These are phyloP conservation scores for Metarhizium brunneum DNA, from an alignment of 2,329 filamentous ascomycete genomes.

Conservation along the genomic window DNA sequence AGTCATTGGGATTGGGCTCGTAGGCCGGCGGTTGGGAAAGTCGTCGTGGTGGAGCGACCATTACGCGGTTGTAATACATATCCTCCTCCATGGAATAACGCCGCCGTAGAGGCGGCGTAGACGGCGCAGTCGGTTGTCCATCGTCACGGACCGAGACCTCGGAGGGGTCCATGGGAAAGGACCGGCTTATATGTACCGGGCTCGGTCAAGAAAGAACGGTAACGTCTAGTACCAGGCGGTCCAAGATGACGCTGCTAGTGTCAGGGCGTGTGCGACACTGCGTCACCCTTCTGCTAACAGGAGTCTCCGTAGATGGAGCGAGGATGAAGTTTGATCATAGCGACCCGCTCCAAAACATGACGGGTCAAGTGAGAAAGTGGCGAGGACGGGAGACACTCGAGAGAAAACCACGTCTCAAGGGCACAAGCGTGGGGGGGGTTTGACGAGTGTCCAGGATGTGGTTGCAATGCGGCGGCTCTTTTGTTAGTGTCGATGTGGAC, in stretches of 20 bases:
- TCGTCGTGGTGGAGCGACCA: constrained; percentile 34
- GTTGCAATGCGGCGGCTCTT: constrained; percentile 15
- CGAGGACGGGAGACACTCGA: constrained; percentile 1
- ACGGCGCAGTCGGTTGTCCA: constrained; percentile 19
- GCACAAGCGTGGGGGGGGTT: constrained; percentile 5
- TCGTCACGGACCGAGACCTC: constrained; percentile 20
- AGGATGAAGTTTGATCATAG: constrained; percentile 23
- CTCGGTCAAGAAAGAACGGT: constrained; percentile 5
- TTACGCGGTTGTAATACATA: constrained; percentile 41
- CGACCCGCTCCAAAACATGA: constrained; percentile 25
- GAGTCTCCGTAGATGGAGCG: constrained; percentile 25
- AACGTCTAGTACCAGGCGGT: background rate
- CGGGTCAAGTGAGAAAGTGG: constrained; percentile 10
- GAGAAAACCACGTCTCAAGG: constrained; percentile 2
- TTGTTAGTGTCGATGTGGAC: constrained; percentile 15
- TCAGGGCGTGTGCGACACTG: constrained; percentile 1
- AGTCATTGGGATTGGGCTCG: constrained; percentile 15
- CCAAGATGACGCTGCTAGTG: constrained; percentile 1
- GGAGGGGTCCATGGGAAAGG: constrained; percentile 24
- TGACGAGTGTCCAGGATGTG: constrained; percentile 8
- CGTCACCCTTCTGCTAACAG: constrained; percentile 6
- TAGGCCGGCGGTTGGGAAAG: constrained; percentile 40
- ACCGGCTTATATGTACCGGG: constrained; percentile 10
- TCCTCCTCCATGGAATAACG: constrained; percentile 48
- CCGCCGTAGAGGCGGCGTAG: constrained; percentile 30